These are phyloP conservation scores for Laburnicola sp. DNA, from an alignment of 2,329 filamentous ascomycete species.

Conservation along the genomic window DNA sequence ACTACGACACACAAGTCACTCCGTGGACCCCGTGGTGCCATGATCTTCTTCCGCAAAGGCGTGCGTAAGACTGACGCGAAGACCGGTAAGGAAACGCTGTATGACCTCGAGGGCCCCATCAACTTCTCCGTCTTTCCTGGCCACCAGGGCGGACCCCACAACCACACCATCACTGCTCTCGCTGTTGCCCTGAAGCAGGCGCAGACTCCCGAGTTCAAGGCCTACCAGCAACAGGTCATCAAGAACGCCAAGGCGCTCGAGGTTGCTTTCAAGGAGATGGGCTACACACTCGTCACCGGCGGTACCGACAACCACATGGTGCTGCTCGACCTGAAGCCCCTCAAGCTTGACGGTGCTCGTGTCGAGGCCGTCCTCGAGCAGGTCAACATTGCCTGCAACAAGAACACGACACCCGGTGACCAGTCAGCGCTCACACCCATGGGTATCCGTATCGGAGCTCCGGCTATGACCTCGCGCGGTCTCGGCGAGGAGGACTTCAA, in stretches of 20 bases:
- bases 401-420: constrained; percentile 97
- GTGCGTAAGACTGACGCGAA: constrained; percentile 81
- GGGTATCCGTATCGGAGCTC: constrained; percentile 90
- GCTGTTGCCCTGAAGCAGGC: constrained; percentile 94
- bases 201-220: constrained; percentile 83
- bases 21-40: constrained; percentile 88
- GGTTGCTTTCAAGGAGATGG: constrained; percentile 64
- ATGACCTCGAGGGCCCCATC: constrained; percentile 90
- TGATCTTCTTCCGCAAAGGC: constrained; percentile 98
- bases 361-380: constrained; percentile 90
- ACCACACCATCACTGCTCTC: constrained; percentile 97
- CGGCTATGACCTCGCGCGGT: constrained; percentile 97
- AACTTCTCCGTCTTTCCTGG: constrained; percentile 97
- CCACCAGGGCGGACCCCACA: constrained; percentile 96
- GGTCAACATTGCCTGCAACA: constrained; percentile 96
- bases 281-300: constrained; percentile 87
- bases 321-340: constrained; percentile 85
- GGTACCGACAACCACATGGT: constrained; percentile 98
- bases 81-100: constrained; percentile 81
- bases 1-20: constrained; percentile 98
- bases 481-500: constrained; percentile 85
- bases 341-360: constrained; percentile 82
- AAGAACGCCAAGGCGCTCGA: constrained; percentile 90
- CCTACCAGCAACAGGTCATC: constrained; percentile 88
- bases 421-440: constrained; percentile 91